Evolutionary conservation across 2,329 filamentous ascomycete species (phyloP), one percentile per base, ranked within the genome.

Genomic region (Colletotrichum falcatum): DNA sequence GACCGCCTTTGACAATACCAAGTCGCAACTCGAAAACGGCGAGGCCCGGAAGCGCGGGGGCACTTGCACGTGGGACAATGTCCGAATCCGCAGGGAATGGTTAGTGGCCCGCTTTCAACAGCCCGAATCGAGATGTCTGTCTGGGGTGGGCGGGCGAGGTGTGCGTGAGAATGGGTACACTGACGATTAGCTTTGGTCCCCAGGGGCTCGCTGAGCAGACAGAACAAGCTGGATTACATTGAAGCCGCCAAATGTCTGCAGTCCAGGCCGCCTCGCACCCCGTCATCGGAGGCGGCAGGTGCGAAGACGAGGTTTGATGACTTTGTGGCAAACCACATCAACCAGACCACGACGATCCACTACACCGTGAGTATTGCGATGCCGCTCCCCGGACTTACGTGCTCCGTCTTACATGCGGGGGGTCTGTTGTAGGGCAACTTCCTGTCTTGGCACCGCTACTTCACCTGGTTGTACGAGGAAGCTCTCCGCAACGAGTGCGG

Each of bases 281-380:
- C 80, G 0, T 65, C 76, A 0, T 73, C 75, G 0, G 75, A 79
- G 16, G 82, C 80, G 0, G 77, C 84, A 0, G 86, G 85, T 2
- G 83, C 81, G 3, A 79, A 78, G 66, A 82, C 79, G 3, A 71
- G 84, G 66, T 87, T 82, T 67, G 86, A 88, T 73, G 86, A 88
- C 69, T 88, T 83, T 53, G 79, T 85, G 7, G 84, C 81, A 6
- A 79, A 81, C 0, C 86, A 88, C 70, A 81, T 88, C 66, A 83
- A 85, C 63, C 80, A 83, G 71, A 85, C 85, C 0, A 70, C 79
- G 12, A 62, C 60, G 1, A 85, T 87, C 23, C 86, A 87, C 73
- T 79, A 76, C 64, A 83, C 74, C 77, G 74, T 49, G 75, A 78
- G 72, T n/a, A n/a, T 30, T 37, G 5, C 54, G 7, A 62, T 9